Percentiles rank a stretch among this genome's conserved stretches.
phyloP scores from a whole-genome alignment of 257 asterid species.

The Fraxinus excelsior region DNA sequence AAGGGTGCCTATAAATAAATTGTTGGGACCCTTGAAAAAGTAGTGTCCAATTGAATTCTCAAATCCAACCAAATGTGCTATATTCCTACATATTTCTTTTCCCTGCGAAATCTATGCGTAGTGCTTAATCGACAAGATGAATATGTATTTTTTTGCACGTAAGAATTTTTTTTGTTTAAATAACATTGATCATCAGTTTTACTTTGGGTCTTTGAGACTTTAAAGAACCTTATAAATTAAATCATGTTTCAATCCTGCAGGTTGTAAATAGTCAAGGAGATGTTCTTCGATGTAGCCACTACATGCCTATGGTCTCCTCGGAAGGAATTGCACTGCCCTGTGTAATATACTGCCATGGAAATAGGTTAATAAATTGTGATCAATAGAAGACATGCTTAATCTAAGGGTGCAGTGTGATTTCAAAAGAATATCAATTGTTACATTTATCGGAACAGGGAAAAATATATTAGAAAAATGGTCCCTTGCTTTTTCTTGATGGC shows the following conservation, averaged over 20 bases:
- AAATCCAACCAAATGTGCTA: too few species aligned
- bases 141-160: not conserved
- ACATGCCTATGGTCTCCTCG: constrained; percentile 63
- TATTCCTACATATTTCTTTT: not conserved
- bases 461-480: not conserved
- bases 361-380: constrained; percentile 54
- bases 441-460: not conserved
- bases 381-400: not conserved
- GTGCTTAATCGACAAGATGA: not conserved
- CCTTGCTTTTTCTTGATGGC: not conserved
- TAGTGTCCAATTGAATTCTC: not conserved
- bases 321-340: constrained; percentile 79
- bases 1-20: not conserved
- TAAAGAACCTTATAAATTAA: too few species aligned
- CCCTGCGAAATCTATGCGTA: not conserved
- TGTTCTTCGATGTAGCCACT: constrained; percentile 72
- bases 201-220: too few species aligned
- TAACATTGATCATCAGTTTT: too few species aligned
- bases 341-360: constrained; percentile 95
- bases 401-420: not conserved
- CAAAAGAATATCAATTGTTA: not conserved
- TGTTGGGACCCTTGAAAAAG: too few species aligned
- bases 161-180: too few species aligned
- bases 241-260: constrained; percentile 40
- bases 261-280: constrained; percentile 75